Conservation (phyloP, 2,329 filamentous ascomycete species). For the Venturia effusa region DNA sequence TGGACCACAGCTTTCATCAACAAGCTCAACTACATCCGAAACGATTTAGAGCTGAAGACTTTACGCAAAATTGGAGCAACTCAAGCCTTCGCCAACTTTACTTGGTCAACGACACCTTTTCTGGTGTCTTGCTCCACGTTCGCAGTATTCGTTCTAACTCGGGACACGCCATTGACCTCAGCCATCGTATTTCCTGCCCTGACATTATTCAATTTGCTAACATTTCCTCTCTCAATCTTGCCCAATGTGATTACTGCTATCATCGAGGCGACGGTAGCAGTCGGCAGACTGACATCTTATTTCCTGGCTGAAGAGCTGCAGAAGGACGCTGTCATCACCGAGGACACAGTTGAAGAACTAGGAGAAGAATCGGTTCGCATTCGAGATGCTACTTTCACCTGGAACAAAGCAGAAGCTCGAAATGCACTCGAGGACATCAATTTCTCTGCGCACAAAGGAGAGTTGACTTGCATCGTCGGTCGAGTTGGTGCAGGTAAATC, state of each 20-base stretch:
- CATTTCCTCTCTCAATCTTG: slow-evolving; percentile 85
- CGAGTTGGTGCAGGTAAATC: slow-evolving; percentile 94
- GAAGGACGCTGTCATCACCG: slow-evolving; percentile 62
- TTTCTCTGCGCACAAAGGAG: slow-evolving; percentile 82
- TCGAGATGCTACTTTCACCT: slow-evolving; percentile 80
- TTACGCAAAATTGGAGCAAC: slow-evolving; percentile 91
- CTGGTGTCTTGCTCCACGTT: slow-evolving; percentile 96
- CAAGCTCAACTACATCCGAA: slow-evolving; percentile 90
- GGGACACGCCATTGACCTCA: slow-evolving; percentile 70
- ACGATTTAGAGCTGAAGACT: slow-evolving; percentile 91
- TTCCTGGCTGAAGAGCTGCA: slow-evolving; percentile 86
- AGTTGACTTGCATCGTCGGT: slow-evolving; percentile 85
- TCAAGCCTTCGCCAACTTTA: slow-evolving; percentile 91
- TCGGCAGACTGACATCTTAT: slow-evolving; percentile 73
- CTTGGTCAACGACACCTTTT: slow-evolving; percentile 95
- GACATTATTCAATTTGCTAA: slow-evolving; percentile 90
- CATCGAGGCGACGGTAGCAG: slow-evolving; percentile 90
- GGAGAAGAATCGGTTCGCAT: slow-evolving; percentile 84
- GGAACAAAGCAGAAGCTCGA: slow-evolving; percentile 68
- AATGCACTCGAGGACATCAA: slow-evolving; percentile 71
- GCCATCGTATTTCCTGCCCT: slow-evolving; percentile 91
- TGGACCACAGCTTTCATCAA: slow-evolving; percentile 98
- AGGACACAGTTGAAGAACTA: slow-evolving; percentile 58
- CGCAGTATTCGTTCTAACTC: slow-evolving; percentile 81
- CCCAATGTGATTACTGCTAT: slow-evolving; percentile 98